Conservation (phyloP, 352 stramenopile genomes). For the Pythium dissotocum region DNA sequence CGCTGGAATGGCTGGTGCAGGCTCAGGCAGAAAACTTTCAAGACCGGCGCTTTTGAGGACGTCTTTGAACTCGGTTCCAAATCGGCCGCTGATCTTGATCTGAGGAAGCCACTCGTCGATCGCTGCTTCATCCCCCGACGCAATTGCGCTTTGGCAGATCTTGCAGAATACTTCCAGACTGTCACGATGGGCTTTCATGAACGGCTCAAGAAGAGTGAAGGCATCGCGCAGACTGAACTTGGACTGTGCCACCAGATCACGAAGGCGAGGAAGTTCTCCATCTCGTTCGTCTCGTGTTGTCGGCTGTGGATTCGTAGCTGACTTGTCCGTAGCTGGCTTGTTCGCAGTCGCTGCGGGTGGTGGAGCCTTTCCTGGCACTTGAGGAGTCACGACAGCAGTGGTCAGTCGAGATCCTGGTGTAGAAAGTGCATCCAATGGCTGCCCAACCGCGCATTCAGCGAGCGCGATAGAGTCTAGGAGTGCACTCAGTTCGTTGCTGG, state of each 20-base stretch:
- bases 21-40: slow-evolving; percentile 36
- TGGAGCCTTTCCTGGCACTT: slow-evolving; percentile 2
- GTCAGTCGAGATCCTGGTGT: slow-evolving; percentile 2
- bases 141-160: slow-evolving; percentile 18
- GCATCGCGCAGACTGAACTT: slow-evolving; percentile 26
- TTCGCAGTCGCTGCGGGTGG: neutral
- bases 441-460: slow-evolving; percentile 14
- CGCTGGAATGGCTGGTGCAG: neutral
- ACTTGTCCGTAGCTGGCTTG: slow-evolving; percentile 8
- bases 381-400: neutral
- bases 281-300: slow-evolving; percentile 25
- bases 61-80: slow-evolving; percentile 43
- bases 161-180: slow-evolving; percentile 27
- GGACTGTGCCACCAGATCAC: slow-evolving; percentile 39
- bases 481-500: slow-evolving; percentile 15
- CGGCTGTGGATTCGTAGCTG: slow-evolving; percentile 21
- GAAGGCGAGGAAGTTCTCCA: slow-evolving; percentile 31
- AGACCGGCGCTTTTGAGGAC: slow-evolving; percentile 34
- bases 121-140: slow-evolving; percentile 12
- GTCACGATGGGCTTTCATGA: slow-evolving; percentile 12
- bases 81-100: slow-evolving; percentile 44
- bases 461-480: slow-evolving; percentile 19
- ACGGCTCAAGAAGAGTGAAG: slow-evolving; percentile 25
- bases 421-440: neutral
- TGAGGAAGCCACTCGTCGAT: slow-evolving; percentile 23